Evolutionary conservation across 1,284 basidiomycete genomes (phyloP), one percentile per base, ranked within the genome.

Genomic region (Pyrrhoderma lamaoense): DNA sequence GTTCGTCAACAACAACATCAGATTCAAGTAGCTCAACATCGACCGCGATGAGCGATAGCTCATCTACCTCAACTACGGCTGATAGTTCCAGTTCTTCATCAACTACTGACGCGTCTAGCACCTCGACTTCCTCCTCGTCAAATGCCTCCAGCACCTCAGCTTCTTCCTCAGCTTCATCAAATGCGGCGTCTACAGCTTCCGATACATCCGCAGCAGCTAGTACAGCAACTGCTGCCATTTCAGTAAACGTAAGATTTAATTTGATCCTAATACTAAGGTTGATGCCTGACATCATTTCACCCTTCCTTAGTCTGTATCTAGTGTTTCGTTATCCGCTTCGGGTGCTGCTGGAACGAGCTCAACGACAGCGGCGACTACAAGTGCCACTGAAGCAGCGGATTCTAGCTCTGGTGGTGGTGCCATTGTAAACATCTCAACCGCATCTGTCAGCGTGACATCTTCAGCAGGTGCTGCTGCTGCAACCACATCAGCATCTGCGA

Each of bases 401-500:
- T 18, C 38, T 7, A 40, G 38, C 14, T 35, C 45, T 8, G 8
- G 8, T 23, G 36, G 42, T 37, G 42, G 42, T 42, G 47, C 43
- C 14, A 46, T 40, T 18, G 31, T 3, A 3, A 31, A 31, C n/a
- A 25, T 46, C 8, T 46, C 45, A 8, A 25, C 45, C 18, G n/a
- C 7, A 7, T 46, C 42, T 8, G 18, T 25, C 7, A 4, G 22
- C 18, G 25, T 21, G n/a, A 39, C 22, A 27, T 21, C 40, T 3
- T 3, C 23, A 3, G 4, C 38, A 42, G 27, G 27, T 31, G 21
- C 58, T 35, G 16, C 55, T 8, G 35, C 57, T 14, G 42, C 56
- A 27, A 57, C 51, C 57, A 57, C 57, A 31, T 42, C 62, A 18
- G 25, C 56, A 18, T 37, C 35, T 16, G 27, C 60, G 3, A 55